A percentile compares a stretch with the other conserved stretches of the same genome.
phyloP scores from a whole-genome alignment of 768 basidiomycete genomes.

The Leccinum subgranulosum region DNA sequence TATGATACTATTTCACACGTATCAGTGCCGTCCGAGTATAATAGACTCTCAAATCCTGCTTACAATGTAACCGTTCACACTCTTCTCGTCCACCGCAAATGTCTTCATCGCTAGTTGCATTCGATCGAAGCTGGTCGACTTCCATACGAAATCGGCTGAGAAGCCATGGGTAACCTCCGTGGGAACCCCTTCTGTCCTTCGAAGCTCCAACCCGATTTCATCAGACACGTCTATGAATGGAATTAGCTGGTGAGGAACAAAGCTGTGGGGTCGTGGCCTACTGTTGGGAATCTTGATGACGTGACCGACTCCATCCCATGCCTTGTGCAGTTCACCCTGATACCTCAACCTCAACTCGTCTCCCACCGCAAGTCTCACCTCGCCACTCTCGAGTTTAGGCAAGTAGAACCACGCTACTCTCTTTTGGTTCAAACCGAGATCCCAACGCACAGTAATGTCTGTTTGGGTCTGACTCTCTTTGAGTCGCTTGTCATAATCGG shows the following conservation, averaged over 20 bases:
- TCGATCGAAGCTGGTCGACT: constrained; percentile 97
- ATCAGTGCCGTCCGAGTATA: background rate
- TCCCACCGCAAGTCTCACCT: constrained; percentile 94
- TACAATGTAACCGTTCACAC: constrained; percentile 97
- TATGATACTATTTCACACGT: constrained; percentile 75
- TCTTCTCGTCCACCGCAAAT: constrained; percentile 98
- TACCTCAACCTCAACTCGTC: constrained; percentile 93
- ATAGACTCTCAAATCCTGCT: constrained; percentile 30
- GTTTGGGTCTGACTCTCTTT: constrained; percentile 99
- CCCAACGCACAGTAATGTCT: constrained; percentile 95
- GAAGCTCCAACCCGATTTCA: constrained; percentile 92
- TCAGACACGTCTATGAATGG: constrained; percentile 83
- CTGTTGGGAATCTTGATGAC: constrained; percentile 99
- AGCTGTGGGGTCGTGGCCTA: constrained; percentile 38
- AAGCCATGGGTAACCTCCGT: constrained; percentile 93
- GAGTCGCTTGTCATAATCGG: constrained; percentile 96
- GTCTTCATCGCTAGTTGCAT: constrained; percentile 99
- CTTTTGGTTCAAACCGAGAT: constrained; percentile 97
- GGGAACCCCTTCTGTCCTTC: constrained; percentile 89
- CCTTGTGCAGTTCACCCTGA: constrained; percentile 82
- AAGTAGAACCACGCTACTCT: constrained; percentile 97
- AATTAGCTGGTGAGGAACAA: constrained; percentile 5
- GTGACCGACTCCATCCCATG: constrained; percentile 97
- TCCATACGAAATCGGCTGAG: constrained; percentile 99
- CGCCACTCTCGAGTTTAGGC: constrained; percentile 97